A percentile compares a stretch with the other conserved stretches of the same genome.
phyloP scores from a whole-genome alignment of 2,329 filamentous ascomycete genomes.

The Alternaria incomplexa region DNA sequence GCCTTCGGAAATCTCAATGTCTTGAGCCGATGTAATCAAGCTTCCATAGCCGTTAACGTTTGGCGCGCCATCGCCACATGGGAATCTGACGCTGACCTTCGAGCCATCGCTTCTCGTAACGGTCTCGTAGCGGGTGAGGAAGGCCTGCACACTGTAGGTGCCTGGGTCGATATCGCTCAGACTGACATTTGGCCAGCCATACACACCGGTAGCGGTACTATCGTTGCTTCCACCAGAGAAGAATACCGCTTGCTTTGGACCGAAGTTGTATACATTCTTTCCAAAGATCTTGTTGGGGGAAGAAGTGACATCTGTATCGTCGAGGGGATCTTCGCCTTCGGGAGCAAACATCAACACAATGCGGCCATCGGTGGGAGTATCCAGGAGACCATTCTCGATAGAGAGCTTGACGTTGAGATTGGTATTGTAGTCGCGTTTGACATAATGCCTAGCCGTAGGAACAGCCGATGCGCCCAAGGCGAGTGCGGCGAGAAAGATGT shows the following conservation, averaged over 20 bases:
- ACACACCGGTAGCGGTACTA: constrained; percentile 36
- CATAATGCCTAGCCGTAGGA: not conserved
- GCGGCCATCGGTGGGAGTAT: constrained; percentile 37
- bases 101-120: constrained; percentile 47
- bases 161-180: constrained; percentile 39
- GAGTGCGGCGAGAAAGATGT: not conserved
- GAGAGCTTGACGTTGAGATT: constrained; percentile 31
- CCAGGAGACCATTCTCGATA: constrained; percentile 34
- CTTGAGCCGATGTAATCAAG: constrained; percentile 28
- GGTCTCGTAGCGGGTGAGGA: constrained; percentile 45
- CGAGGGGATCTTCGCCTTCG: constrained; percentile 42
- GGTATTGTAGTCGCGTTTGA: not conserved
- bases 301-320: constrained; percentile 45
- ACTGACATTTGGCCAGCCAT: constrained; percentile 43
- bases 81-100: constrained; percentile 42
- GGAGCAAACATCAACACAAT: constrained; percentile 45
- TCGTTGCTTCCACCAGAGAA: constrained; percentile 38
- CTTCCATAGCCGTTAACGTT: constrained; percentile 42
- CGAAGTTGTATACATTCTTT: constrained; percentile 43
- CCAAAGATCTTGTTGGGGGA: constrained; percentile 47
- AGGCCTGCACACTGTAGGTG: constrained; percentile 45
- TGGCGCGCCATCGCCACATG: constrained; percentile 45
- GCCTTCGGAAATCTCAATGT: constrained; percentile 35
- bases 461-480: constrained; percentile 2
- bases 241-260: constrained; percentile 17